Evolutionary conservation across 2,329 filamentous ascomycete genomes (phyloP), one percentile per base, ranked within the genome.

Genomic region (Fusarium tanahbumbuense): DNA sequence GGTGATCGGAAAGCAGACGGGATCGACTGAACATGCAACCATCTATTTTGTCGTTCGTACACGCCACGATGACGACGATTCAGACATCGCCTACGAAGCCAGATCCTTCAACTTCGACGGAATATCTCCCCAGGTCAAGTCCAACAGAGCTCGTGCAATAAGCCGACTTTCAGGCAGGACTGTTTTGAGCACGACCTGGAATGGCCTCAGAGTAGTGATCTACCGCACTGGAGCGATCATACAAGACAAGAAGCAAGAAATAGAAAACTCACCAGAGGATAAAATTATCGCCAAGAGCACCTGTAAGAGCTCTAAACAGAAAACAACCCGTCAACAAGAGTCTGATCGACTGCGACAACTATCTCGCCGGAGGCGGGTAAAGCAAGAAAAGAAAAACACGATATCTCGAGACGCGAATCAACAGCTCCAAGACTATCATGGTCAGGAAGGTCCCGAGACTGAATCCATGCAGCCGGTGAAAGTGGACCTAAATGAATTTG

Each of bases 181-280:
- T n/a, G 9, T 37, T n/a, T 37, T n/a, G 1, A n/a, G 5, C 34
- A 37, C 18, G 4, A n/a, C 18, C n/a, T 37, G 18, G 9, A 37
- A 37, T 37, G 34, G 18, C 6, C 9, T n/a, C 10, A 18, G 34
- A 11, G 18, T 37, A n/a, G 10, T 37, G 5, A 12, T 37, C 10
- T 37, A 37, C 12, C 34, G 6, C 18, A 37, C 34, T 0, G 34
- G 34, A 37, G 34, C 18, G 1, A 3, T n/a, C 0, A n/a, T 0
- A n/a, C 34, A 12, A 37, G 34, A n/a, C 0, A 37, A 37, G 34
- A 37, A 37, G 34, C 9, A n/a, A 2, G 3, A 34, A 3, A 2
- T 4, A 4, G 2, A 34, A 9, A 2, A 0, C 3, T 34, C 5
- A 3, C 30, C 7, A 34, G 5, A 2, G 8, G 16, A 1, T 18